A percentile compares a stretch with the other conserved stretches of the same genome.
These are phyloP conservation scores for Cercospora citrullina DNA, from an alignment of 2,329 filamentous ascomycete species.

Conservation along the genomic window DNA sequence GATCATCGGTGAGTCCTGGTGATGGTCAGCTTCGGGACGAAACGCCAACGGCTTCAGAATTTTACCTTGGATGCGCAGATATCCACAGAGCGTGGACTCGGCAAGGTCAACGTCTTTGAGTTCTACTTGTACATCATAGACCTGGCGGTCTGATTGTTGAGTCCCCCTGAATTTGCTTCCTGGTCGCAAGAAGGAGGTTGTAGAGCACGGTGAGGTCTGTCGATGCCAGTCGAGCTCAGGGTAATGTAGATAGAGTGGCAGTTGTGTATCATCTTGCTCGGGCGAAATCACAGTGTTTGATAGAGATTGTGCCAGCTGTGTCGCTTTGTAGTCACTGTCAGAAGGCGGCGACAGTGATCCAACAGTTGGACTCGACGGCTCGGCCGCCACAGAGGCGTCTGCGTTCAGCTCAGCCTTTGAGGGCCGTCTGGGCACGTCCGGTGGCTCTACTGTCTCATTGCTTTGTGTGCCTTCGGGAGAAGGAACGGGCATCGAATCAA, in stretches of 20 bases:
- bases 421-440: conserved; percentile 16
- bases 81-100: conserved; percentile 92
- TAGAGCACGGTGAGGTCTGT: conserved; percentile 68
- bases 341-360: conserved; percentile 28
- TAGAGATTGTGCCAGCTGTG: conserved; percentile 34
- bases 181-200: conserved; percentile 81
- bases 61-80: conserved; percentile 88
- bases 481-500: not conserved
- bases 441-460: conserved; percentile 33
- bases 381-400: conserved; percentile 38
- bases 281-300: conserved; percentile 32
- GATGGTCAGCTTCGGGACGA: conserved; percentile 12
- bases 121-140: conserved; percentile 95
- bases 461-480: conserved; percentile 19
- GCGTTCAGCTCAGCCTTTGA: conserved; percentile 47
- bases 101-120: conserved; percentile 95
- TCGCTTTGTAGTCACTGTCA: conserved; percentile 30
- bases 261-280: conserved; percentile 14
- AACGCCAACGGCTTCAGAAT: not conserved
- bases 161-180: conserved; percentile 88
- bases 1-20: conserved; percentile 85
- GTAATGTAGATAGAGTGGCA: conserved; percentile 33
- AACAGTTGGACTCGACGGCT: conserved; percentile 30
- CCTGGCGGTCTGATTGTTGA: conserved; percentile 87
- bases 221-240: conserved; percentile 31